Percentiles rank a stretch among this genome's conserved stretches.
Conservation (phyloP, 2,329 filamentous ascomycete genomes). For the Pseudogymnoascus verrucosus region DNA sequence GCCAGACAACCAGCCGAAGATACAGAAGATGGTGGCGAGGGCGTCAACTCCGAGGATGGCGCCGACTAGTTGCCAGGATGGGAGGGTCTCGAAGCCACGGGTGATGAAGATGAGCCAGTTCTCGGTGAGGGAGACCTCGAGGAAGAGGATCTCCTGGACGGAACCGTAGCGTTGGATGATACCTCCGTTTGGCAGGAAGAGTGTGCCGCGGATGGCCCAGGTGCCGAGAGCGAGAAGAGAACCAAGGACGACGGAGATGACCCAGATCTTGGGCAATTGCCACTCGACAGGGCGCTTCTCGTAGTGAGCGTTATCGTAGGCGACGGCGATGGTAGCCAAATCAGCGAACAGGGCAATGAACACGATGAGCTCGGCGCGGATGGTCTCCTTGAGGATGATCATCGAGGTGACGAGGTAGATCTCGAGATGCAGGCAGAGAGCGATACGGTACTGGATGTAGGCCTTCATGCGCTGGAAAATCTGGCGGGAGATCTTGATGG, state of each 20-base stretch:
- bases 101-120: conserved; percentile 98
- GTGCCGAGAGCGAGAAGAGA: conserved; percentile 59
- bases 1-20: conserved; percentile 67
- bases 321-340: conserved; percentile 69
- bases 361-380: conserved; percentile 64
- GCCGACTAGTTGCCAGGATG: conserved; percentile 64
- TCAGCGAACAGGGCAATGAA: conserved; percentile 75
- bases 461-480: conserved; percentile 98
- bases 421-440: conserved; percentile 82
- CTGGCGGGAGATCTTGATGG: conserved; percentile 85
- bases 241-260: conserved; percentile 64
- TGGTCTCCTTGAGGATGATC: conserved; percentile 73
- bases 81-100: conserved; percentile 67
- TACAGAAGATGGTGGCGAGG: conserved; percentile 63
- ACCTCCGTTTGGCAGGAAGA: conserved; percentile 63
- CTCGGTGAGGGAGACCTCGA: conserved; percentile 83
- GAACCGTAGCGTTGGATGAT: conserved; percentile 68
- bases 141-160: conserved; percentile 74
- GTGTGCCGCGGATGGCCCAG: conserved; percentile 63
- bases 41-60: conserved; percentile 67
- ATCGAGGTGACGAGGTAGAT: conserved; percentile 71
- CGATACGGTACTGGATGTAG: conserved; percentile 93
- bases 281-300: conserved; percentile 69
- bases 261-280: conserved; percentile 76
- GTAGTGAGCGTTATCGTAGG: conserved; percentile 72